phyloP scores from a whole-genome alignment of 2,329 filamentous ascomycete species.

The Cephalotrichum gorgonifer region DNA sequence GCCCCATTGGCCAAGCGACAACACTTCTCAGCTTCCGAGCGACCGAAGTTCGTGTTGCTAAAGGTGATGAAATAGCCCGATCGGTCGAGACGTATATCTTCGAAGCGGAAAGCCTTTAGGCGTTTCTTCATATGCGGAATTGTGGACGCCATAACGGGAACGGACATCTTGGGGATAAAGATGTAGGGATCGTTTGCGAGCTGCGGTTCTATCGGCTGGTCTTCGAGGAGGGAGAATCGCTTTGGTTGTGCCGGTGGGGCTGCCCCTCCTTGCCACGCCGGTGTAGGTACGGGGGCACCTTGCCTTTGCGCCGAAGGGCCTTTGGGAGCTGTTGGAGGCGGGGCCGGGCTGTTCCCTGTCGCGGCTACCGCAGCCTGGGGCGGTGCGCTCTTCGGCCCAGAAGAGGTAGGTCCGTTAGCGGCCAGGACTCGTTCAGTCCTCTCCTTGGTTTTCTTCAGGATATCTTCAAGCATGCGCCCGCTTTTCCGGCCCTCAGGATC shows the following conservation, averaged over 20 bases:
- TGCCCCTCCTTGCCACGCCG: slow-evolving; percentile 13
- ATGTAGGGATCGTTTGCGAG: slow-evolving; percentile 78
- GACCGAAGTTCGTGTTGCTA: slow-evolving; percentile 63
- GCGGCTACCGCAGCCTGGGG: neutral
- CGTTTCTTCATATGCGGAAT: slow-evolving; percentile 85
- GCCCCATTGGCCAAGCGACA: slow-evolving; percentile 69
- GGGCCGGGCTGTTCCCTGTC: slow-evolving; percentile 26
- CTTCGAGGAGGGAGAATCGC: slow-evolving; percentile 46
- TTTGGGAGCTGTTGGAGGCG: slow-evolving; percentile 78
- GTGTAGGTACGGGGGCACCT: slow-evolving; percentile 12
- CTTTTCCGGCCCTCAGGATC: slow-evolving; percentile 84
- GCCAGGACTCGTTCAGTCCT: slow-evolving; percentile 21
- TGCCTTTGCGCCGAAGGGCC: slow-evolving; percentile 57
- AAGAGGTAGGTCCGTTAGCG: slow-evolving; percentile 10
- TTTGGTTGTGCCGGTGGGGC: slow-evolving; percentile 16
- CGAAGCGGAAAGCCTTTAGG: slow-evolving; percentile 71
- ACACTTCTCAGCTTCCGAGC: slow-evolving; percentile 72
- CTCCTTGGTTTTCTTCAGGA: slow-evolving; percentile 58
- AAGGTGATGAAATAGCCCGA: slow-evolving; percentile 92
- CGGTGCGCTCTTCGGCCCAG: slow-evolving; percentile 12
- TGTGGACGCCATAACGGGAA: slow-evolving; percentile 78
- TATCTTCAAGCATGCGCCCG: slow-evolving; percentile 63
- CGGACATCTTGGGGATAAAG: slow-evolving; percentile 76
- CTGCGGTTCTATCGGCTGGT: slow-evolving; percentile 53
- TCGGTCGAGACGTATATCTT: slow-evolving; percentile 72